phyloP scores from a whole-genome alignment of 768 basidiomycete species.

The Tricholoma flavovirens region DNA sequence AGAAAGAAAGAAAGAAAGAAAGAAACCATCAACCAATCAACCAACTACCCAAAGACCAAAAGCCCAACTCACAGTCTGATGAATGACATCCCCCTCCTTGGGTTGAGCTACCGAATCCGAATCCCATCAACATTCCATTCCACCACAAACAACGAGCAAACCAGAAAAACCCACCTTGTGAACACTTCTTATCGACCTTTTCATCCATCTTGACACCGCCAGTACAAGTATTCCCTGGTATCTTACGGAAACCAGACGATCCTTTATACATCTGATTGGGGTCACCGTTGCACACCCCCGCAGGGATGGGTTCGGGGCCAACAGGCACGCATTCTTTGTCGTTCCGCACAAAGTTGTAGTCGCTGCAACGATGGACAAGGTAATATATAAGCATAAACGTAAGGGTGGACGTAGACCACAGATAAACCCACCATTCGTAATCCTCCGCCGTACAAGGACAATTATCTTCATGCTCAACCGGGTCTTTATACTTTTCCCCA shows the following conservation, averaged over 20 bases:
- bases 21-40: background rate
- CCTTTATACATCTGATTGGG: constrained; percentile 67
- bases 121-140: background rate
- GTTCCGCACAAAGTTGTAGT: constrained; percentile 82
- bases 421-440: constrained; percentile 74
- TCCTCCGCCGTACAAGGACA: constrained; percentile 85
- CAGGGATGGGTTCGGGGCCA: constrained; percentile 84
- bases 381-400: background rate
- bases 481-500: constrained; percentile 84
- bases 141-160: background rate
- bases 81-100: constrained; percentile 67
- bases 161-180: constrained; percentile 50
- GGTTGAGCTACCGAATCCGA: constrained; percentile 62
- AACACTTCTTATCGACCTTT: constrained; percentile 67
- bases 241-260: constrained; percentile 86
- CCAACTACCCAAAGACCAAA: background rate
- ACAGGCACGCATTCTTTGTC: constrained; percentile 73
- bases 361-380: constrained; percentile 44
- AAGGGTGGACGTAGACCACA: background rate
- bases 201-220: constrained; percentile 70
- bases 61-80: constrained; percentile 55
- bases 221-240: constrained; percentile 88
- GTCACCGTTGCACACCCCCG: constrained; percentile 56
- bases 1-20: too few species aligned
- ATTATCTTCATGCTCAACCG: constrained; percentile 73